Percentiles rank a stretch among this genome's conserved stretches.
Conservation (phyloP, 805 yeast species). For the Saccharomyces mikatae region DNA sequence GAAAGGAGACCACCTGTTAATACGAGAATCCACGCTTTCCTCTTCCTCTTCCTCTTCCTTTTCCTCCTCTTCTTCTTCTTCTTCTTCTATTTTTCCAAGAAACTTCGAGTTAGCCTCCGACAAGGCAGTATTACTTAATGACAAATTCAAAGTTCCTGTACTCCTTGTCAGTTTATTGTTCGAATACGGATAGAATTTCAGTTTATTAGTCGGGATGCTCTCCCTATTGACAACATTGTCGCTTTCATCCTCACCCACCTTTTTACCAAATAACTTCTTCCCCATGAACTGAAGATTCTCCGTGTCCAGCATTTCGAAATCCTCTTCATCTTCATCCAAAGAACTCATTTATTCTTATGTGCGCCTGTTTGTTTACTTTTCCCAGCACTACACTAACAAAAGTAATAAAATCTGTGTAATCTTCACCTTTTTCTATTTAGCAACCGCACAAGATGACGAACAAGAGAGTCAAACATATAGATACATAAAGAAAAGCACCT, state of each 20-base stretch:
- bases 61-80: background rate
- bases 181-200: constrained; percentile 25
- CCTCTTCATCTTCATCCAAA: constrained; percentile 9
- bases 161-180: constrained; percentile 39
- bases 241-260: constrained; percentile 1
- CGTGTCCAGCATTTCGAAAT: constrained; percentile 10
- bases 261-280: background rate
- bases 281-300: background rate
- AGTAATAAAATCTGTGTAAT: background rate
- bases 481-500: background rate
- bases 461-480: background rate
- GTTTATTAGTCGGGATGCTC: constrained; percentile 12
- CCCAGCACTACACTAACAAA: background rate
- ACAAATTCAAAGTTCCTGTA: constrained; percentile 43
- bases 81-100: constrained; percentile 7
- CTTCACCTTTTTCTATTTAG: background rate
- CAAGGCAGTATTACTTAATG: constrained; percentile 34
- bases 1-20: constrained; percentile 26
- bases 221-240: background rate
- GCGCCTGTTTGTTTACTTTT: background rate
- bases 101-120: constrained; percentile 1
- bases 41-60: constrained; percentile 1
- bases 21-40: constrained; percentile 15
- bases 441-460: background rate
- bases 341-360: constrained; percentile 3